Evolutionary conservation across 768 basidiomycete species (phyloP), one percentile per base, ranked within the genome.

Genomic region (Tricholoma terreum): DNA sequence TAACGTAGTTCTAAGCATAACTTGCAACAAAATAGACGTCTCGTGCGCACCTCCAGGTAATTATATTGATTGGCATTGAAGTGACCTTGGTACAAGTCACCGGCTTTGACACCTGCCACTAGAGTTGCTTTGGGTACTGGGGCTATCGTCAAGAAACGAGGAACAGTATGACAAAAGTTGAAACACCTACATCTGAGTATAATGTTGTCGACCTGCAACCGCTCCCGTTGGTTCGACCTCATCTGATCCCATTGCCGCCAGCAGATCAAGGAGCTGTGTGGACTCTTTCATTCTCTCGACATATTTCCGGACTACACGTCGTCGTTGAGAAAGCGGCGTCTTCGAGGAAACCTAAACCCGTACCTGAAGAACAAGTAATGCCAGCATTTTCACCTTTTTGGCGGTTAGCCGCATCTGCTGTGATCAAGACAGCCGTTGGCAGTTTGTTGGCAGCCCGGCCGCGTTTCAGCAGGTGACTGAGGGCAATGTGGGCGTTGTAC

Each of bases 361-460:
- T 58, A 91, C 92, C 86, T 60, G 91, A 89, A 36, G 81, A 68
- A 40, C 80, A 80, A 0, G 77, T 65, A 30, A 94, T 80, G 6
- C 84, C 85, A 15, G 85, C 81, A 10, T 77, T 73, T 60, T 84
- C 79, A 2, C 94, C n/a, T n/a, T n/a, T n/a, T n/a, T n/a, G n/a
- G n/a, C n/a, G n/a, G n/a, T n/a, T n/a, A n/a, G n/a, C n/a, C 94
- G 80, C 85, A 67, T 99, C 97, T 69, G 98, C 92, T 0, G 94
- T 94, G 59, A 99, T 75, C 8, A 98, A 80, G 2, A 98, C 77
- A 42, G 96, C 80, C 3, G 77, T 77, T 2, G 91, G 87, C 2
- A 80, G 59, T 38, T 73, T 71, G 34, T 69, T 73, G 9, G 71
- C 62, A 7, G 73, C 62, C 61, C 80, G 81, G 1, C 83, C 83